Conservation (phyloP, 768 basidiomycete genomes). For the Agaricus blazei region DNA sequence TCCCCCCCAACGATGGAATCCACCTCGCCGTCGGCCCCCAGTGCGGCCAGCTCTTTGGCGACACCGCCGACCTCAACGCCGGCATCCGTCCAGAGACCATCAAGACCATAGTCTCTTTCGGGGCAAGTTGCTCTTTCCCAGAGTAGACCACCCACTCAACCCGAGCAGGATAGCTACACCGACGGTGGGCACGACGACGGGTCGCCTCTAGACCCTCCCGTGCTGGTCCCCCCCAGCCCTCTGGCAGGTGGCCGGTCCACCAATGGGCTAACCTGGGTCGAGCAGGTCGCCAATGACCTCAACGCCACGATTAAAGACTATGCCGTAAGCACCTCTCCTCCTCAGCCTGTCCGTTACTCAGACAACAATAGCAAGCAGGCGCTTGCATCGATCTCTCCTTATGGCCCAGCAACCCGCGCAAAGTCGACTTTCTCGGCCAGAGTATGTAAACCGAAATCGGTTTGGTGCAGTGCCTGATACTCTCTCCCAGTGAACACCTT, state of each 20-base stretch:
- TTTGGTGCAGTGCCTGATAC: not conserved
- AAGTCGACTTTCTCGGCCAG: constrained; percentile 45
- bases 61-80: constrained; percentile 41
- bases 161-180: constrained; percentile 43
- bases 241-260: constrained; percentile 47
- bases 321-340: constrained; percentile 28
- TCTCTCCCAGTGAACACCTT: constrained; percentile 34
- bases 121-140: not conserved
- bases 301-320: constrained; percentile 45
- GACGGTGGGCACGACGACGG: constrained; percentile 48
- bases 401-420: constrained; percentile 46
- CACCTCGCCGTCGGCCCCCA: constrained; percentile 41
- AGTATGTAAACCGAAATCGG: constrained; percentile 20
- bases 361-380: constrained; percentile 27
- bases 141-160: not conserved
- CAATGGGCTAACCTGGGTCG: constrained; percentile 48
- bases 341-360: not conserved
- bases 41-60: constrained; percentile 37
- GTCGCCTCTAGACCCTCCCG: constrained; percentile 36
- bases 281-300: constrained; percentile 37
- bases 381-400: constrained; percentile 42
- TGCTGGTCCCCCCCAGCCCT: constrained; percentile 35
- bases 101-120: constrained; percentile 17
- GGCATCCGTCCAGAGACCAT: constrained; percentile 32
- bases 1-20: constrained; percentile 25